Base-by-base conservation (phyloP, 164 flowering plant genomes). In the Piper betle region DNA sequence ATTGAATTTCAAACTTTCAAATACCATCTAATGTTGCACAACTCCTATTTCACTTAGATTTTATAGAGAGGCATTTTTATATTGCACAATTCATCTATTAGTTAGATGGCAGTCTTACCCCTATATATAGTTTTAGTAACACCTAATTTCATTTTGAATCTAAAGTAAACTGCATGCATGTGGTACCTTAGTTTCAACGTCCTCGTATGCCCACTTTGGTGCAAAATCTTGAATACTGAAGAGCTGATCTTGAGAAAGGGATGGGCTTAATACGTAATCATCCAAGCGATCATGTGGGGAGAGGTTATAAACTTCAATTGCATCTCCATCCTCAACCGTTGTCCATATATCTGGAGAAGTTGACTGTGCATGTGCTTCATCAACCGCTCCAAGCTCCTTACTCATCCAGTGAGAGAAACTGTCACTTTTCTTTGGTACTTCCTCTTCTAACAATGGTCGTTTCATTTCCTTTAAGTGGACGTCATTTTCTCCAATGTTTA, bases 141-240 rank as follows among this genome's bases (percentile, higher is more conserved):
- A n/a, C n/a, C n/a, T n/a, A n/a, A n/a, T n/a, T n/a, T n/a, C n/a
- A n/a, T n/a, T n/a, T n/a, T n/a, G n/a, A n/a, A n/a, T n/a, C n/a
- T n/a, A n/a, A n/a, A n/a, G n/a, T n/a, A n/a, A n/a, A n/a, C n/a
- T n/a, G n/a, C n/a, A n/a, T n/a, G n/a, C n/a, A n/a, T n/a, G n/a
- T n/a, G n/a, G 39, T 58, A 90, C 99, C 97, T 91, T 79, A 37
- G 74, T 76, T 69, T 85, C 86, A 9, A 78, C 70, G 53, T 77
- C 83, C 60, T 75, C 66, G 71, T 79, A 87, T 2, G 88, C 82
- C 94, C 97, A 91, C 63, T 72, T 87, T 37, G 99, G 99, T 17
- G 95, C 83, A 66, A 88, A 88, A 70, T 88, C 97, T 68, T 77
- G 62, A 64, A 94, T 91, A 78, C 91, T 88, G 63, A 86, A 94